Evolutionary conservation across 208 protist genomes (phyloP), one percentile per base, ranked within the genome.

Genomic region (Porcisia deanei): DNA sequence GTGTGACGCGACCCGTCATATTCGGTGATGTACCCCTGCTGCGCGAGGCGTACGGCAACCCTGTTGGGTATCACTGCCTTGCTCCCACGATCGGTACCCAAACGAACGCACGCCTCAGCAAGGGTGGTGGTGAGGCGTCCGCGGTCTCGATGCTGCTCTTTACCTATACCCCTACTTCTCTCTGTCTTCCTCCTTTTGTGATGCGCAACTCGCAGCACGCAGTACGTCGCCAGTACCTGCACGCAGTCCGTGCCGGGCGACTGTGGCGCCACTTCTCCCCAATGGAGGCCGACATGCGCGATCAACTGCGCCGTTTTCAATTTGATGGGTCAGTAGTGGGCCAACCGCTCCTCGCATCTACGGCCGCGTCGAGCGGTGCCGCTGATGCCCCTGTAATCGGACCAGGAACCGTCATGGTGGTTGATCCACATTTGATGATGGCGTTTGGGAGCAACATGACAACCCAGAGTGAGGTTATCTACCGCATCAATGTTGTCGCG

Each of bases 341-440:
- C 10, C 71, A 54, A 37, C 69, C 81, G 25, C 61, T 91, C 20
- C 4, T 88, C 22, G 25, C 64, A 12, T 16, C 20, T n/a, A 7
- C 20, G 6, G 63, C 68, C 18, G 73, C 58, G 37, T 52, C 53
- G 9, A 43, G 41, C 45, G 10, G 43, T 53, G 47, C 37, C 18
- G 37, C 43, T 49, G 76, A 7, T 52, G 59, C 16, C 47, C 47
- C 30, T 43, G 0, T 73, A 54, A 88, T 94, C 60, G 72, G 60
- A 4, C 83, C 86, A 16, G 93, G 93, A 18, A 83, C 88, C 6
- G 88, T 96, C 70, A 84, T 96, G 71, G 85, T 92, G 57, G 69
- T 94, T 12, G 90, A 97, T 61, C 93, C 93, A 16, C 89, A 94
- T 71, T 69, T 97, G 63, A 85, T 97, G 85, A 88, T 94, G 85